Base-by-base conservation (phyloP, 805 yeast species). In the Wickerhamomyces chaumierensis region DNA sequence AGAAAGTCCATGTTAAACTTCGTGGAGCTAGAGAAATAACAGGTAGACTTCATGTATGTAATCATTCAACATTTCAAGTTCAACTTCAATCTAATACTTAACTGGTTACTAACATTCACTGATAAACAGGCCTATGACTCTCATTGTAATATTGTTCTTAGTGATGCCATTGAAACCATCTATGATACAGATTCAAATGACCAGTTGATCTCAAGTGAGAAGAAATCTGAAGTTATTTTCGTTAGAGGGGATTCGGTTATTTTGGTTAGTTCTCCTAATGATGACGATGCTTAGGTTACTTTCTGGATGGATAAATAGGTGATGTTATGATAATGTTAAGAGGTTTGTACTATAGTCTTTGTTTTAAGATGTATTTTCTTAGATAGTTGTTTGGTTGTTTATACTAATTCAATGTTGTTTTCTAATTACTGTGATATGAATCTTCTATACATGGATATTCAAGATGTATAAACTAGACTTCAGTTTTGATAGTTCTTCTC, bases 181-280 rank as follows among this genome's bases (percentile, higher is more conserved):
- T 84, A 73, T 56, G 66, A 67, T 31, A 52, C 69, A 4, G 72
- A 62, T 23, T 69, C 68, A 35, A 62, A 64, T 3, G 51, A 46
- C n/a, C 63, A 62, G 28, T 40, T 54, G 37, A 42, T 36, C 15
- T 37, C 44, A 27, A 40, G 32, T 18, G 67, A 68, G 18, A 81
- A 78, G 53, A 69, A 71, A 44, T 72, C 86, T 15, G 95, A 85
- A 40, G 84, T 92, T 87, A 78, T 92, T 33, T 90, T 90, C 62
- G 88, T 92, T 14, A 79, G 99, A 65, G 99, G 99, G n/a, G 98
- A 92, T 61, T 78, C 94, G 3, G 97, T 92, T 34, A 85, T 94
- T 37, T 69, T 88, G 48, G 79, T 92, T 39, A 77, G 81, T 39
- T 68, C 78, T 5, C 63, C 68, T 18, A 38, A 56, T 21, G 56